These are phyloP conservation scores for Crithidia fasciculata DNA, from an alignment of 208 protist species.

Conservation along the genomic window DNA sequence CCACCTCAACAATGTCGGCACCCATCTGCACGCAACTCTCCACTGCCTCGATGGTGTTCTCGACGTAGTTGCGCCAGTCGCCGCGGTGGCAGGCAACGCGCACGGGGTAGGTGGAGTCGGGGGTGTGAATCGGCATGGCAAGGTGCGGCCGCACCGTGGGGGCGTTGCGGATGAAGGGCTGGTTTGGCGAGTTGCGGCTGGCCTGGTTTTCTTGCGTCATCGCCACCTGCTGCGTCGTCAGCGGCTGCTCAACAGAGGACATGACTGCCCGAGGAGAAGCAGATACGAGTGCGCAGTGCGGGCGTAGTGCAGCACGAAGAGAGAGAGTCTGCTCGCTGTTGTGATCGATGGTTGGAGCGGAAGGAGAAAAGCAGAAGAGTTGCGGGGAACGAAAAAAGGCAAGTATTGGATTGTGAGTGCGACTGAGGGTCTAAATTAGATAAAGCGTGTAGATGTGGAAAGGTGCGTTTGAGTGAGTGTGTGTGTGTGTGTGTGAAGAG, in stretches of 20 bases:
- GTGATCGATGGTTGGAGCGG: not conserved
- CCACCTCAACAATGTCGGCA: conserved; percentile 70
- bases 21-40: conserved; percentile 72
- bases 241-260: not conserved
- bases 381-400: not conserved
- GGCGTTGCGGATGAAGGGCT: conserved; percentile 8
- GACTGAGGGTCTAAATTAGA: no score
- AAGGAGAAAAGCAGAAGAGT: not conserved
- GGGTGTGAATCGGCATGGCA: conserved; percentile 30
- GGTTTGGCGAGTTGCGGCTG: conserved; percentile 38
- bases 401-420: not conserved
- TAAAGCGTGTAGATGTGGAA: no score
- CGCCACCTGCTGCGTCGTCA: not conserved
- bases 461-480: not conserved
- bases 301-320: not conserved
- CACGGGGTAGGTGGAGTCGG: conserved; percentile 37
- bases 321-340: not conserved
- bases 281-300: not conserved
- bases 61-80: conserved; percentile 76
- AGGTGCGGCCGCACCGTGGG: conserved; percentile 33
- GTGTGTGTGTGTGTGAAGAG: conserved; percentile 6
- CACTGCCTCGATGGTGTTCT: conserved; percentile 78
- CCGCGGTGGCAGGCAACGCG: conserved; percentile 72
- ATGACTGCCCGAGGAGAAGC: not conserved
- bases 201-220: conserved; percentile 31